phyloP scores from a whole-genome alignment of 2,329 filamentous ascomycete genomes.

The Diaporthe humulicola region DNA sequence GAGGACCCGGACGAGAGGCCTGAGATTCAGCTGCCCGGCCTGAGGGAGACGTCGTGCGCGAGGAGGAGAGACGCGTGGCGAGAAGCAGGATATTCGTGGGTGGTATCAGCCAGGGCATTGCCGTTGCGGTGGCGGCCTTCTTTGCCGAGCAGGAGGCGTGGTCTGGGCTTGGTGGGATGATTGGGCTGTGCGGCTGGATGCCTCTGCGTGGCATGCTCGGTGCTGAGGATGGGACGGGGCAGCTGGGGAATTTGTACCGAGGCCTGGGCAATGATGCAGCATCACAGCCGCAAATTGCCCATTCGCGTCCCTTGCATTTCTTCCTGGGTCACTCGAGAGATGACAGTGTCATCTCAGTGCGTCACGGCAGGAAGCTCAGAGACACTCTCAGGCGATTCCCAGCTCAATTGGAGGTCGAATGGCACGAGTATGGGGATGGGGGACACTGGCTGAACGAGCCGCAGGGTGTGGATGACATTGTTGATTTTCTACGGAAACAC shows the following conservation, averaged over 20 bases:
- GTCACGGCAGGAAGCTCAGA: constrained; percentile 45
- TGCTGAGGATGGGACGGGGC: neutral
- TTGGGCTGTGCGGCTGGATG: constrained; percentile 36
- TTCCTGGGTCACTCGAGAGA: constrained; percentile 48
- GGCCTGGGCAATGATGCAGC: neutral
- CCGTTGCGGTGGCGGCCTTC: constrained; percentile 17
- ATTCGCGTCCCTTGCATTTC: constrained; percentile 40
- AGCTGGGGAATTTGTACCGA: neutral
- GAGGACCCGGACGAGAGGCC: constrained; percentile 56
- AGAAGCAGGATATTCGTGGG: constrained; percentile 28
- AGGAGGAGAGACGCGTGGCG: neutral
- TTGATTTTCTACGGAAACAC: neutral
- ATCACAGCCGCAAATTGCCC: neutral
- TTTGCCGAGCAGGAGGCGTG: neutral
- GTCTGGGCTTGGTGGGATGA: neutral
- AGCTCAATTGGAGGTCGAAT: neutral
- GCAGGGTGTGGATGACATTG: constrained; percentile 43
- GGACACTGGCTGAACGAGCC: constrained; percentile 48
- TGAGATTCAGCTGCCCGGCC: constrained; percentile 26
- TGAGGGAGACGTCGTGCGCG: neutral
- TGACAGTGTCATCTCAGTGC: constrained; percentile 46
- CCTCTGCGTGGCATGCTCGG: neutral
- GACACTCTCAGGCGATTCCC: constrained; percentile 42
- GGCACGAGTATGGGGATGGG: constrained; percentile 40
- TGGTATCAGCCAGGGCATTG: constrained; percentile 38